A percentile compares a stretch with the other conserved stretches of the same genome.
These are phyloP conservation scores for Craterostigma plantagineum DNA, from an alignment of 257 asterid genomes.

Conservation along the genomic window DNA sequence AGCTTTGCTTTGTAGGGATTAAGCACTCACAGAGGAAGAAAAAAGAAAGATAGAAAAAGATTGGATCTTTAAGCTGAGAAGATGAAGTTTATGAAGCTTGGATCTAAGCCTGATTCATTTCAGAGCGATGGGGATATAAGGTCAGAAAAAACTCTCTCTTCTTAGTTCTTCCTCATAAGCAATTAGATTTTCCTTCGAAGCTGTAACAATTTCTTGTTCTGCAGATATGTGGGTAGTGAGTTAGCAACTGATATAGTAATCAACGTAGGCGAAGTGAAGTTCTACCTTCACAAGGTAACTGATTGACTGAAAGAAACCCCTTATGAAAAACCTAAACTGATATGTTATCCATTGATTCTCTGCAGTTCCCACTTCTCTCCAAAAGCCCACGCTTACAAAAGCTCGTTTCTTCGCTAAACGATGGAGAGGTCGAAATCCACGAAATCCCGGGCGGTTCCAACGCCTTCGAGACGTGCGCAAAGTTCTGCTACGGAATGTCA, in stretches of 20 bases:
- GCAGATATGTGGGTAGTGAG: slow-evolving; percentile 62
- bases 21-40: too few relatives aligned
- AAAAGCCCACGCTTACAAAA: slow-evolving; percentile 64
- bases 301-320: not conserved
- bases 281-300: slow-evolving; percentile 85
- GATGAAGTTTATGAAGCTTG: too few relatives aligned
- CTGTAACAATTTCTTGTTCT: slow-evolving; percentile 11
- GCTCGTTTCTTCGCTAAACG: slow-evolving; percentile 26
- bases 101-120: too few relatives aligned
- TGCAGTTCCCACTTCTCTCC: slow-evolving; percentile 83
- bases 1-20: too few relatives aligned
- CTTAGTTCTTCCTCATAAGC: too few relatives aligned
- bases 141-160: too few relatives aligned
- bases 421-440: slow-evolving; percentile 35
- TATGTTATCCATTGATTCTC: not conserved
- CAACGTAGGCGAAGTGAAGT: slow-evolving; percentile 41
- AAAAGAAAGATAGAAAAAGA: too few relatives aligned
- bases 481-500: slow-evolving; percentile 76
- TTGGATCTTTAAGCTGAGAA: too few relatives aligned
- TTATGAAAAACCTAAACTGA: not conserved
- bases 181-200: too few relatives aligned
- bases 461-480: slow-evolving; percentile 83
- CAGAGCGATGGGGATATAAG: too few relatives aligned
- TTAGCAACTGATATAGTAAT: slow-evolving; percentile 56
- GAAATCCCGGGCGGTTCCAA: slow-evolving; percentile 88